phyloP scores from a whole-genome alignment of 1,284 basidiomycete species.

The Sporisorium reilianum region DNA sequence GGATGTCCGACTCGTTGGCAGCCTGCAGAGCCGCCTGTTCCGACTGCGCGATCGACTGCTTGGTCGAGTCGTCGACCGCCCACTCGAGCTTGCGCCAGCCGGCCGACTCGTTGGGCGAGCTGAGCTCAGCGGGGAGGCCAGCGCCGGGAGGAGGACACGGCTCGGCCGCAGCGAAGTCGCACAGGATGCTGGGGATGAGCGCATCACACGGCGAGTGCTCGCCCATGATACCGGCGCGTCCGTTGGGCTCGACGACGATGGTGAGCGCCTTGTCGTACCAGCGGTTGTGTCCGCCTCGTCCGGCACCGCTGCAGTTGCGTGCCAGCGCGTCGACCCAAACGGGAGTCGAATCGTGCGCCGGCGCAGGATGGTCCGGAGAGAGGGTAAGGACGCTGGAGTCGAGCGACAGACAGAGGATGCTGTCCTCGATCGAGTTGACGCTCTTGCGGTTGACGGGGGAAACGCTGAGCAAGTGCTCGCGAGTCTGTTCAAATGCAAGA shows the following conservation, averaged over 20 bases:
- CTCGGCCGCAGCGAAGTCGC: constrained; percentile 83
- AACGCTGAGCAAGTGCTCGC: constrained; percentile 78
- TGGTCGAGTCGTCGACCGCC: constrained; percentile 77
- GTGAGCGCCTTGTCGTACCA: constrained; percentile 93
- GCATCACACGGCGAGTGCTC: constrained; percentile 95
- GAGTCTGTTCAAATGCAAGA: constrained; percentile 73
- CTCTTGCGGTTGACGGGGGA: constrained; percentile 77
- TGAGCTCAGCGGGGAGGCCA: constrained; percentile 48
- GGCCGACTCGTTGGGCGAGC: constrained; percentile 64
- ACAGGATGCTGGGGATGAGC: constrained; percentile 88
- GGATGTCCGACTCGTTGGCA: constrained; percentile 84
- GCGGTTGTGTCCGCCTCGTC: constrained; percentile 81
- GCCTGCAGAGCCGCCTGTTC: constrained; percentile 75
- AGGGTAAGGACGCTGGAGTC: constrained; percentile 72
- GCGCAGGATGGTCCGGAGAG: constrained; percentile 60
- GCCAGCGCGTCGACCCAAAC: constrained; percentile 82
- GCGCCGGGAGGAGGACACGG: constrained; percentile 53
- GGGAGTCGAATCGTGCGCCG: constrained; percentile 74
- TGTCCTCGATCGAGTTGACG: constrained; percentile 78
- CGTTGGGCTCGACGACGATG: constrained; percentile 85
- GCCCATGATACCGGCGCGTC: constrained; percentile 86
- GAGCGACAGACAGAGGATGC: constrained; percentile 80
- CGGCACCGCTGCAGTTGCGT: constrained; percentile 78
- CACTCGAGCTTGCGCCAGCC: constrained; percentile 81
- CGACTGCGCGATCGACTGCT: constrained; percentile 76